Percentiles rank a stretch among this genome's conserved stretches.
Evolutionary conservation across 2,329 filamentous ascomycete genomes (phyloP).

Genomic region (Aspergillus novofumigatus): DNA sequence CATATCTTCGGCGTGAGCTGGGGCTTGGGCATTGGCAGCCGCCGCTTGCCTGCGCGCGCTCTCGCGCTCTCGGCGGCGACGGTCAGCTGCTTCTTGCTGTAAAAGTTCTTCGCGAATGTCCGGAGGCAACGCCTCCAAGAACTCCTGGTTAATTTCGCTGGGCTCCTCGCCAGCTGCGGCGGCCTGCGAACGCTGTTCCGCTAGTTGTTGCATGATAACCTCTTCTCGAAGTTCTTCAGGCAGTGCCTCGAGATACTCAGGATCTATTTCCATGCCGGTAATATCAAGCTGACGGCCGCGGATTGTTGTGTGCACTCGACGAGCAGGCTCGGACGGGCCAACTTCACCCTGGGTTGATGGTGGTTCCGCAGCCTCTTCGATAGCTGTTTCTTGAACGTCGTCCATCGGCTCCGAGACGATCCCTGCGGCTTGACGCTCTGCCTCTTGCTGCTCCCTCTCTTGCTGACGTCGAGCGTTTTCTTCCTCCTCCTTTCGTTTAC

Average conservation of each 20-base stretch:
- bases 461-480: conserved; percentile 59
- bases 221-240: conserved; percentile 95
- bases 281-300: conserved; percentile 87
- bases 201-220: conserved; percentile 86
- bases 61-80: conserved; percentile 81
- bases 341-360: conserved; percentile 40
- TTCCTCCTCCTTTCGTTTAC: conserved; percentile 63
- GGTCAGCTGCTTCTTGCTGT: conserved; percentile 83
- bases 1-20: conserved; percentile 70
- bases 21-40: conserved; percentile 42
- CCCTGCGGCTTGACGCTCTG: conserved; percentile 47
- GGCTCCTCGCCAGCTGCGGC: conserved; percentile 63
- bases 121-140: conserved; percentile 84
- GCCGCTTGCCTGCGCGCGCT: conserved; percentile 66
- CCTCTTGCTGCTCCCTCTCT: conserved; percentile 62
- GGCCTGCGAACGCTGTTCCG: conserved; percentile 75
- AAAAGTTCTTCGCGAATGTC: conserved; percentile 88
- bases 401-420: conserved; percentile 63
- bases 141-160: conserved; percentile 74
- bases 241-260: conserved; percentile 92
- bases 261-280: conserved; percentile 88
- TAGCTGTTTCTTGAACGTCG: conserved; percentile 60
- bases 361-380: conserved; percentile 27
- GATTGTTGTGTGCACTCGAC: conserved; percentile 75
- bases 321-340: conserved; percentile 46